Conservation (phyloP, 306 rosid genomes). For the Trifolium fragiferum region DNA sequence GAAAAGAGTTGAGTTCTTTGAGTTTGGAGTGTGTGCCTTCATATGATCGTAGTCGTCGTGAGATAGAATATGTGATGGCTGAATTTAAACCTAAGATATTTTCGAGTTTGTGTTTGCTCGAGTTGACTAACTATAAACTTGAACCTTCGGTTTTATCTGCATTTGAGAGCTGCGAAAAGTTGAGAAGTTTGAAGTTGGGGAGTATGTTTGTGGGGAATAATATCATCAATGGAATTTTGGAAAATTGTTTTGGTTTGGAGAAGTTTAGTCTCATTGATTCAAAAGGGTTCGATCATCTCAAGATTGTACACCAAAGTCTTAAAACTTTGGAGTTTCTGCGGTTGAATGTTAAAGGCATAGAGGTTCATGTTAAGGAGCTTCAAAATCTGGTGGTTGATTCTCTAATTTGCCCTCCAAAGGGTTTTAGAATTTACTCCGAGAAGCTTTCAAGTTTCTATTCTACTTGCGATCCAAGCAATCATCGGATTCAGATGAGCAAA, state of each 20-base stretch:
- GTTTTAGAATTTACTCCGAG: not conserved
- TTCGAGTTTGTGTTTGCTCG: slow-evolving; percentile 22
- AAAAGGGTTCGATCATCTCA: not conserved
- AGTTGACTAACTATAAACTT: slow-evolving; percentile 13
- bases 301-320: not conserved
- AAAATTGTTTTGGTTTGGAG: slow-evolving; percentile 12
- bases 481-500: not conserved
- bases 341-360: not conserved
- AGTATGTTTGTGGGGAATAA: not conserved
- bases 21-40: slow-evolving; percentile 6
- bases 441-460: not conserved
- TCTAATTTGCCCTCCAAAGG: not conserved
- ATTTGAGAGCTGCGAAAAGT: slow-evolving; percentile 9
- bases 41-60: not conserved
- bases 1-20: not conserved
- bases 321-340: slow-evolving; percentile 21
- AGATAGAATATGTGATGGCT: not conserved
- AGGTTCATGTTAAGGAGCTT: slow-evolving; percentile 26
- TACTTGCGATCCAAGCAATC: not conserved
- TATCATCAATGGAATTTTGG: not conserved
- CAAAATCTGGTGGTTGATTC: not conserved
- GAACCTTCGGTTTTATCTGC: not conserved
- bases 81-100: not conserved
- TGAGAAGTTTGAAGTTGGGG: slow-evolving; percentile 22
- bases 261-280: slow-evolving; percentile 22